Percentiles rank a stretch among this genome's conserved stretches.
Evolutionary conservation across 2,329 filamentous ascomycete genomes (phyloP).

Genomic region (Chaetothyriales sp.): DNA sequence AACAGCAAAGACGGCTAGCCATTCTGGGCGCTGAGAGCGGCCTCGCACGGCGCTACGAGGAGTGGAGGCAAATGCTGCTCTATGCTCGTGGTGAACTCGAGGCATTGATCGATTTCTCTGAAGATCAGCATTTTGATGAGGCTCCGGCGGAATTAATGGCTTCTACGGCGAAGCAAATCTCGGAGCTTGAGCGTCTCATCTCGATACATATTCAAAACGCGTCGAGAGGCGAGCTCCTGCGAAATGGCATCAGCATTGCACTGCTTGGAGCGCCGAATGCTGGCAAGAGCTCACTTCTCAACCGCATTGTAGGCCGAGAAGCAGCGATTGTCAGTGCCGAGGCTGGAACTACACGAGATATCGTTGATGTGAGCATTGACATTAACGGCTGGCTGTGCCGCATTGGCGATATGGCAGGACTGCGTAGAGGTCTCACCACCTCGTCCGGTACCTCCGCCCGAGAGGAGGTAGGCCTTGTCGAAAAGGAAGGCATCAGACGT

Average conservation of each 20-base stretch:
- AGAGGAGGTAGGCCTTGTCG: conserved; percentile 53
- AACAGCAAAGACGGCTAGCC: conserved; percentile 80
- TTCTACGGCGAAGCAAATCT: conserved; percentile 55
- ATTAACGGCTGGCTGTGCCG: conserved; percentile 80
- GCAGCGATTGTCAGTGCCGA: conserved; percentile 90
- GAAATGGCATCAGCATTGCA: conserved; percentile 73
- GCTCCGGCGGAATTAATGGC: conserved; percentile 57
- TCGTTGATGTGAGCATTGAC: conserved; percentile 84
- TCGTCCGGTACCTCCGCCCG: conserved; percentile 3
- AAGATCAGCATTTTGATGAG: conserved; percentile 95
- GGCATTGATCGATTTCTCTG: conserved; percentile 90
- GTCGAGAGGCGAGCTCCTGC: conserved; percentile 66
- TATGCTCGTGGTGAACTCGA: conserved; percentile 81
- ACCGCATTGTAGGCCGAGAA: conserved; percentile 76
- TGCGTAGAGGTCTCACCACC: conserved; percentile 39
- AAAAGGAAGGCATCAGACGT: conserved; percentile 78
- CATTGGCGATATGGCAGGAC: conserved; percentile 89
- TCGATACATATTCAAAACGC: conserved; percentile 60
- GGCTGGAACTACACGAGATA: conserved; percentile 84
- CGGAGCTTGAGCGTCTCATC: conserved; percentile 48
- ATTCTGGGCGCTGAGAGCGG: conserved; percentile 61
- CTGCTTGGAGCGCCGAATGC: conserved; percentile 85
- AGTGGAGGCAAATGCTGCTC: conserved; percentile 64
- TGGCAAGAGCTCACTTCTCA: conserved; percentile 89
- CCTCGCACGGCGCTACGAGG: conserved; percentile 64